Evolutionary conservation across 495 filamentous ascomycete species (phyloP).

Genomic region (Halenospora varia): DNA sequence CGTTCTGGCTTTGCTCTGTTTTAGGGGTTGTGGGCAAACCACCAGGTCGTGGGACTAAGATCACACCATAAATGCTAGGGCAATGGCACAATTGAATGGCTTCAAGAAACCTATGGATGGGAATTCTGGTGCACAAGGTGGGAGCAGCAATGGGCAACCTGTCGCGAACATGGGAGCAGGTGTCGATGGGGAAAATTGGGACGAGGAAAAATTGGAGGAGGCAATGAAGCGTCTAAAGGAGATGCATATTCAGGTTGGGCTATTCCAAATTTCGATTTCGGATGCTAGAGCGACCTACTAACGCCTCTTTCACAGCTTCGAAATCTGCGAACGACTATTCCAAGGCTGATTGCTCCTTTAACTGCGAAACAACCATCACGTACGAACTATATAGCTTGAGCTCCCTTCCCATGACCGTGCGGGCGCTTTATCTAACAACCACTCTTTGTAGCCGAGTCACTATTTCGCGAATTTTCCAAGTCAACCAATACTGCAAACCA

Average conservation of each 20-base stretch:
- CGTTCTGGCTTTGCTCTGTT: neutral
- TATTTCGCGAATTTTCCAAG: conserved; percentile 34
- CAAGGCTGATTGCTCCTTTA: conserved; percentile 41
- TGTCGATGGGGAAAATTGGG: conserved; percentile 19
- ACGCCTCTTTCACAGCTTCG: conserved; percentile 28
- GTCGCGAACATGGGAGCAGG: neutral
- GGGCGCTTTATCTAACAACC: conserved; percentile 13
- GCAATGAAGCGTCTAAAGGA: conserved; percentile 24
- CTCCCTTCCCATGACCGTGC: too few relatives aligned
- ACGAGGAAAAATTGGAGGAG: conserved; percentile 24
- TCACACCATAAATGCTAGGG: too few relatives aligned
- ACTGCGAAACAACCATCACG: conserved; percentile 32
- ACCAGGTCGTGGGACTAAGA: too few relatives aligned
- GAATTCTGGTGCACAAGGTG: neutral
- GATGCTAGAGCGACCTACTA: conserved; percentile 1
- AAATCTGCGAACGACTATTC: conserved; percentile 39
- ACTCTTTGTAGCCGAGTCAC: conserved; percentile 31
- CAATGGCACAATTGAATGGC: neutral
- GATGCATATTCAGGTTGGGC: conserved; percentile 26
- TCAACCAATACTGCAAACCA: conserved; percentile 32
- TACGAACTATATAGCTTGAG: too few relatives aligned
- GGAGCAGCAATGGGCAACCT: neutral
- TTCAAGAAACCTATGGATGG: neutral
- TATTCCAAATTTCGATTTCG: neutral
- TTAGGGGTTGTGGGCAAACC: too few relatives aligned